phyloP scores from a whole-genome alignment of 164 flowering plant species.

The Warburgia ugandensis region DNA sequence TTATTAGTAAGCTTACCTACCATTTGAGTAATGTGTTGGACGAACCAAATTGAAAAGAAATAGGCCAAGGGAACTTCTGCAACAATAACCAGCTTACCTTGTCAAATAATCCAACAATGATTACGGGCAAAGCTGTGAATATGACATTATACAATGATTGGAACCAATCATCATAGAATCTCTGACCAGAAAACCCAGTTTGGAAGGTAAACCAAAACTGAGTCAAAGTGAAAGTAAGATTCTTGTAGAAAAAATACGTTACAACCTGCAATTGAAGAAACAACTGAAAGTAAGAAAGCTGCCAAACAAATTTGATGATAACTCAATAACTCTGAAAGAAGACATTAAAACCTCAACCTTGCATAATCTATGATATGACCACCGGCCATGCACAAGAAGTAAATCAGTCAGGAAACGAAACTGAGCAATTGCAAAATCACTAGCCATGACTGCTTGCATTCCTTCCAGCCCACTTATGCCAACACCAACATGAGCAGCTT shows the following conservation, averaged over 20 bases:
- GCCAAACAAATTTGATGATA: not conserved
- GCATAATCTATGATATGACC: conserved; percentile 91
- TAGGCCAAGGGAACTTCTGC: not conserved
- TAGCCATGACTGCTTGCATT: conserved; percentile 99
- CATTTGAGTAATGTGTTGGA: no score
- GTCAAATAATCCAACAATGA: conserved; percentile 82
- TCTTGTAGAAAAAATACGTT: conserved; percentile 93
- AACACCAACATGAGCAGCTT: conserved; percentile 96
- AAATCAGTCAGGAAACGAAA: conserved; percentile 86
- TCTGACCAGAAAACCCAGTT: conserved; percentile 92
- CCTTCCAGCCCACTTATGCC: conserved; percentile 97
- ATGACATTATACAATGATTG: conserved; percentile 92
- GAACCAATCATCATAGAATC: conserved; percentile 97
- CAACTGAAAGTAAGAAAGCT: not conserved
- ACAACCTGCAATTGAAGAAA: conserved; percentile 92
- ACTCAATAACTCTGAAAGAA: not conserved
- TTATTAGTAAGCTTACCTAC: no score
- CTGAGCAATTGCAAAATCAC: conserved; percentile 99
- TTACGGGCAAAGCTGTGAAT: conserved; percentile 87
- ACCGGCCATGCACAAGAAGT: conserved; percentile 97
- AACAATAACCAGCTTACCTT: conserved; percentile 39
- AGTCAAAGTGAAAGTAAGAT: conserved; percentile 89
- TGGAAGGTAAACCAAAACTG: conserved; percentile 98
- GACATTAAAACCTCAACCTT: conserved; percentile 39
- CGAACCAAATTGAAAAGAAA: no score